Evolutionary conservation across 345 rosid genomes (phyloP).

Genomic region (Euphorbia peplus): DNA sequence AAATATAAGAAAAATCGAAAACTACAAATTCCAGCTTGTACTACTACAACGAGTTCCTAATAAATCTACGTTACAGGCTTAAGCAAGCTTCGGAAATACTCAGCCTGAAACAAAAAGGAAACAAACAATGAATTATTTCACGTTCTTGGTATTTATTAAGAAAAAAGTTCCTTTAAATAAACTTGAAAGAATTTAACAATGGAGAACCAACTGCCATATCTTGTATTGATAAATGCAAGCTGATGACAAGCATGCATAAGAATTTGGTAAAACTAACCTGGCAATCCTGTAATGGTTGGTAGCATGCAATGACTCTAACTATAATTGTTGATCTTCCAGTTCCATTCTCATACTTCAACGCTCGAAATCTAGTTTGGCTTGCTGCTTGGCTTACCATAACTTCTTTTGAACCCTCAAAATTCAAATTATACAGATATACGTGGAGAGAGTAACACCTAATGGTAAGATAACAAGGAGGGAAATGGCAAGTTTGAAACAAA

Average conservation of each 20-base stretch:
- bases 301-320: conserved; percentile 94
- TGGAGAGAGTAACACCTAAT: conserved; percentile 13
- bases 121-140: conserved; percentile 7
- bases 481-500: conserved; percentile 3
- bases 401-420: conserved; percentile 28
- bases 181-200: not conserved
- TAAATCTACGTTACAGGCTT: conserved; percentile 81
- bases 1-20: conserved; percentile 37
- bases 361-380: conserved; percentile 89
- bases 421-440: conserved; percentile 13
- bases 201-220: not conserved
- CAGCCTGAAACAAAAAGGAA: conserved; percentile 63
- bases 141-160: not conserved
- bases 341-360: conserved; percentile 78
- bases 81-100: conserved; percentile 82
- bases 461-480: not conserved
- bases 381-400: conserved; percentile 99
- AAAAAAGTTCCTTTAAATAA: not conserved
- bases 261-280: conserved; percentile 52
- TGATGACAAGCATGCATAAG: not conserved
- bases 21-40: conserved; percentile 40
- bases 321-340: conserved; percentile 73
- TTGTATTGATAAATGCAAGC: not conserved
- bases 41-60: conserved; percentile 21
- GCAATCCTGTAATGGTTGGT: conserved; percentile 92